Base-by-base conservation (phyloP, 1,284 basidiomycete genomes). In the Pseudozyma thailandica region DNA sequence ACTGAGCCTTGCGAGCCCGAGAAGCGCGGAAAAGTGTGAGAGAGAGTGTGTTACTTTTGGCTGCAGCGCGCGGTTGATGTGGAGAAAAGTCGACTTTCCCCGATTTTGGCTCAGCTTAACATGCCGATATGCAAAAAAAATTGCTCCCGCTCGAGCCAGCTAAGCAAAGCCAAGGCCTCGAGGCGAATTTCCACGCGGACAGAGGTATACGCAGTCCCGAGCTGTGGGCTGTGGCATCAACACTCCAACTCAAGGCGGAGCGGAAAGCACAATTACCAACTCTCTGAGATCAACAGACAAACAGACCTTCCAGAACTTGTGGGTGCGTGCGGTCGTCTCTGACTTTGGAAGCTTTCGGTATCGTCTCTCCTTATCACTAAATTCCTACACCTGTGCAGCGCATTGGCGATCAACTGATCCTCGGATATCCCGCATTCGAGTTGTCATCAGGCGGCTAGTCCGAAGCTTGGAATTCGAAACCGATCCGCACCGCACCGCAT, bases 11-110 rank as follows among this genome's bases (percentile, higher is more conserved):
- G 13, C 8, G 33, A 35, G 33, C 33, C 13, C 33, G 13, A 35
- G n/a, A 35, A 35, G 33, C n/a, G n/a, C n/a, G n/a, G n/a, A n/a
- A n/a, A n/a, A n/a, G n/a, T n/a, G n/a, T n/a, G n/a, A n/a, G n/a
- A n/a, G n/a, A n/a, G n/a, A n/a, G n/a, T 25, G 47, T 50, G 38
- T 42, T 30, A 50, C 49, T 50, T 50, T 43, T 16, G n/a, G n/a
- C 26, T 39, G 23, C 25, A 18, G 27, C 15, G n/a, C n/a, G n/a
- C 6, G 20, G 20, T 21, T 9, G 25, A 43, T 50, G 38, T 50
- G 48, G 48, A 50, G 35, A 27, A 39, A 20, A 21, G 20, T 23
- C 13, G 28, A 15, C 18, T 28, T 20, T 33, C 10, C 6, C 47
- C 47, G 47, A 49, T 49, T 38, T 26, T 21, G 21, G 10, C 16